Evolutionary conservation across 2,329 filamentous ascomycete species (phyloP).

Genomic region (Fusarium sp.): DNA sequence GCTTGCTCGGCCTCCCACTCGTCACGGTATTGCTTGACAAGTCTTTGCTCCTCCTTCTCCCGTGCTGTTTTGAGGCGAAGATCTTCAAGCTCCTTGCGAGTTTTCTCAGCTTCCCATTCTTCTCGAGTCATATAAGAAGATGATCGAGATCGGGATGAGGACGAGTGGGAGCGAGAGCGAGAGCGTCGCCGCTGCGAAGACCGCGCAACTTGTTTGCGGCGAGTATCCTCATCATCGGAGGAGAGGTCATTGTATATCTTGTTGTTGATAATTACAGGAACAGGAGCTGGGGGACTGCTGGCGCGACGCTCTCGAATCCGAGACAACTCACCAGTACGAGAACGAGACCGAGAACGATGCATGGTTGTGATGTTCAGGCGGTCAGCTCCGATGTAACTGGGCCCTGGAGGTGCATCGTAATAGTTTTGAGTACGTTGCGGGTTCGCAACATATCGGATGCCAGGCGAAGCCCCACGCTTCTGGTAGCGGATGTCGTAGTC

Average conservation of each 20-base stretch:
- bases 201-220: conserved; percentile 44
- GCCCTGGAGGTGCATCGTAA: conserved; percentile 54
- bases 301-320: conserved; percentile 59
- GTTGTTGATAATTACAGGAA: conserved; percentile 67
- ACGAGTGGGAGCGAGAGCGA: conserved; percentile 46
- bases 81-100: conserved; percentile 56
- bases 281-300: conserved; percentile 50
- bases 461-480: conserved; percentile 52
- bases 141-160: conserved; percentile 48
- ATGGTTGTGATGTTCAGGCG: conserved; percentile 54
- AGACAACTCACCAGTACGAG: conserved; percentile 52
- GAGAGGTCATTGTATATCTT: conserved; percentile 61
- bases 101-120: conserved; percentile 52
- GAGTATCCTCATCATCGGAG: conserved; percentile 50
- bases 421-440: conserved; percentile 48
- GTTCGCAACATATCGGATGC: conserved; percentile 58
- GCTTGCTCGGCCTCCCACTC: conserved; percentile 53
- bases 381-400: conserved; percentile 56
- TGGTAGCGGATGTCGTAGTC: conserved; percentile 63
- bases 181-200: conserved; percentile 43
- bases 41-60: conserved; percentile 50
- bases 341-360: conserved; percentile 45
- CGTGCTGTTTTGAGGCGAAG: conserved; percentile 53
- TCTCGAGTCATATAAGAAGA: conserved; percentile 55
- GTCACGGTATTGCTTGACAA: conserved; percentile 54